Evolutionary conservation across 2,329 filamentous ascomycete genomes (phyloP).

Genomic region (Salinomyces thailandicus): DNA sequence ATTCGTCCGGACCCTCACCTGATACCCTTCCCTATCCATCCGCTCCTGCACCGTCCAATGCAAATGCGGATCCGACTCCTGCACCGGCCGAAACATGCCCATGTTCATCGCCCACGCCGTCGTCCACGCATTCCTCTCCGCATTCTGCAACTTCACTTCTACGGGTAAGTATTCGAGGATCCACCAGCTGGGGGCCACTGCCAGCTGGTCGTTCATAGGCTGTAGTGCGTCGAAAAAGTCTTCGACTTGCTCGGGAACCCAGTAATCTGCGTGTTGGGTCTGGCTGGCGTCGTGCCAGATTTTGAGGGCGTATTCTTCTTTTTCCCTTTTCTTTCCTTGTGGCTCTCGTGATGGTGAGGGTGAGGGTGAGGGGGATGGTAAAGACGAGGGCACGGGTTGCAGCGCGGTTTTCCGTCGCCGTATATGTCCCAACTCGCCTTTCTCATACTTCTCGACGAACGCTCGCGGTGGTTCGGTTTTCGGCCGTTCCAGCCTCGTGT

Average conservation of each 20-base stretch:
- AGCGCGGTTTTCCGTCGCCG: conserved; percentile 22
- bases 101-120: conserved; percentile 31
- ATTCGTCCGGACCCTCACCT: conserved; percentile 22
- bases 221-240: conserved; percentile 35
- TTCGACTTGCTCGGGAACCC: conserved; percentile 32
- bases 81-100: conserved; percentile 29
- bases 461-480: conserved; percentile 26
- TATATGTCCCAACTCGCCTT: conserved; percentile 25
- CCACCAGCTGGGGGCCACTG: conserved; percentile 33
- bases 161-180: conserved; percentile 35
- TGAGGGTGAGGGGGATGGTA: neutral
- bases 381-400: conserved; percentile 11
- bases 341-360: too few species aligned
- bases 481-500: conserved; percentile 25
- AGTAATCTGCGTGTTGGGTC: conserved; percentile 4
- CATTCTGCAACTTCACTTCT: conserved; percentile 28
- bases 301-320: neutral
- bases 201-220: conserved; percentile 33
- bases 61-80: conserved; percentile 30
- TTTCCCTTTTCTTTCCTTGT: neutral
- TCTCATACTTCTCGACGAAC: conserved; percentile 28
- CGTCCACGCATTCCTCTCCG: conserved; percentile 26
- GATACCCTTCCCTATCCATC: conserved; percentile 28
- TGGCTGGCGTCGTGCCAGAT: conserved; percentile 5
- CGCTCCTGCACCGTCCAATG: conserved; percentile 36